Evolutionary conservation across 768 basidiomycete genomes (phyloP).

Genomic region (Tremella mesenterica): DNA sequence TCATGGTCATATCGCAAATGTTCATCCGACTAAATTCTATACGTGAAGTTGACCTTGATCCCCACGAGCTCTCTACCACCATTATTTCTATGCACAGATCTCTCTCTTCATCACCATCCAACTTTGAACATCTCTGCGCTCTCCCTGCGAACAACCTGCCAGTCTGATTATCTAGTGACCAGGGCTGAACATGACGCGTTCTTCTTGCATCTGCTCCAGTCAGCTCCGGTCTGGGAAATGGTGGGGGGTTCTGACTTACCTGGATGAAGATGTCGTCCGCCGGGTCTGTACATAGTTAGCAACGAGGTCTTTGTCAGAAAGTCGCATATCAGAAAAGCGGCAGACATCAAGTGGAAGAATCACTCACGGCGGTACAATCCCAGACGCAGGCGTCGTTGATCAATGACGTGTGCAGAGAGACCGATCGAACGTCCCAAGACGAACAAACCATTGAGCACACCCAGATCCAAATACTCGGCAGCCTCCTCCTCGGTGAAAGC

Average conservation of each 20-base stretch:
- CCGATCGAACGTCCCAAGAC: slow-evolving; percentile 96
- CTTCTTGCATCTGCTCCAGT: no score
- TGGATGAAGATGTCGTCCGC: slow-evolving; percentile 33
- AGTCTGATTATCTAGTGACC: no score
- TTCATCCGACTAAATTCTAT: slow-evolving; percentile 1
- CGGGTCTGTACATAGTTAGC: slow-evolving; percentile 13
- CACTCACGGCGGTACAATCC: slow-evolving; percentile 83
- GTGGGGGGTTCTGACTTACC: no score
- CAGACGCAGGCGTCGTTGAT: slow-evolving; percentile 89
- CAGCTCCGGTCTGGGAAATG: no score
- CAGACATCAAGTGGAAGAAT: neutral
- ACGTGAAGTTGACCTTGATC: no score
- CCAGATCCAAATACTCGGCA: slow-evolving; percentile 83
- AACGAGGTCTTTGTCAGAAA: neutral
- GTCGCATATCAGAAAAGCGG: neutral
- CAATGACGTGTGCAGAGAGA: slow-evolving; percentile 67
- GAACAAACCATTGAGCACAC: slow-evolving; percentile 79
- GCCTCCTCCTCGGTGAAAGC: slow-evolving; percentile 95
- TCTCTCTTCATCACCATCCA: no score
- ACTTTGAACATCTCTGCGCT: no score
- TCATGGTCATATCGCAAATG: neutral
- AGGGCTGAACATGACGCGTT: slow-evolving; percentile 34
- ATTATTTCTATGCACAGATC: no score
- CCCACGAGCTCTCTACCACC: no score
- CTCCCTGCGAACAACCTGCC: no score